Evolutionary conservation across 2,329 filamentous ascomycete genomes (phyloP), one percentile per base, ranked within the genome.

Genomic region (Neurospora sp.): DNA sequence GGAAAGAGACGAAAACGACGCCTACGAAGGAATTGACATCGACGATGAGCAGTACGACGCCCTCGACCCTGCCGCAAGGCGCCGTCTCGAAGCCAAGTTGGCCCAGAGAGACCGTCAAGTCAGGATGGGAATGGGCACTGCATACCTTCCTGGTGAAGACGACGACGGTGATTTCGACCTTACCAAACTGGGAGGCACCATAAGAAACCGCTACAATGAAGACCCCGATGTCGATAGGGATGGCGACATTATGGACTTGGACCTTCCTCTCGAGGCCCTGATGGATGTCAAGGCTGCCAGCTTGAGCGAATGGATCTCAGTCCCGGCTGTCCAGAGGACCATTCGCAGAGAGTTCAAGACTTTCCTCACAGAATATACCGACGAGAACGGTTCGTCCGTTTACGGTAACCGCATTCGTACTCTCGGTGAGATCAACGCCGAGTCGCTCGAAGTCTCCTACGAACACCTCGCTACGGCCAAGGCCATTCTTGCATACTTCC

Each of bases 341-440:
- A 96, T 99, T 80, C 94, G 93, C 78, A 89, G 95, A 76, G 96
- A 99, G 81, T 99, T 99, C 87, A 97, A 97, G 80, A 91, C 92
- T 3, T 99, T 99, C 83, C 83, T 99, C 76, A 98, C 96, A 11
- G 95, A 97, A 76, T 98, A 96, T 79, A 97, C 90, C 6, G 96
- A 99, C 77, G 89, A 93, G 69, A 89, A 91, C 73, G 94, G 93
- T 69, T 90, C 89, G 4, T 99, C 96, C 0, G 93, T 99, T 67
- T 99, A 99, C 79, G 96, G 96, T 69, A 94, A 93, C 75, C 91
- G 94, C 69, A 97, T 99, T 74, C 89, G 93, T 74, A 97, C 92
- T 0, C 88, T 99, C n/a, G 96, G 96, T 83, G 95, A 98, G 81
- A 86, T 97, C 79, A 99, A 99, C 79, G 93, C 94, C 66, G 96